Evolutionary conservation across 106 monocot species (phyloP), one percentile per base, ranked within the genome.

Genomic region (Narthecium ossifragum): DNA sequence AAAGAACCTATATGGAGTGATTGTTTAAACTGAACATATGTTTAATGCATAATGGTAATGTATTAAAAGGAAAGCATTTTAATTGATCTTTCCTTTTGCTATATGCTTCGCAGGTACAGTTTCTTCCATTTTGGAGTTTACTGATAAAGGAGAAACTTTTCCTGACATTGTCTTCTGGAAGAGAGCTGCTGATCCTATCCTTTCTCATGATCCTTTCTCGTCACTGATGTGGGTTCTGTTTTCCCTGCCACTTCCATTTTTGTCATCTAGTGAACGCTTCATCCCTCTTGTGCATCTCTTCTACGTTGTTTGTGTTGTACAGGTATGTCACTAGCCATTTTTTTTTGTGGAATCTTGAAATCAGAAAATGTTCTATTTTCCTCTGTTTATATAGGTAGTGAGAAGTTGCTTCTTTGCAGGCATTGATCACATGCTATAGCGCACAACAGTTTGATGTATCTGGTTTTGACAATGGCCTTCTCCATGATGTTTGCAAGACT

Each of bases 161-260:
- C 80, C 78, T 47, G 78, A 80, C 59, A 71, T 76, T 50, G 72
- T 80, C 38, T 90, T 96, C 40, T 84, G 70, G 83, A 86, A 90
- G 38, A 75, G 53, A 62, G 69, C 68, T 72, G 70, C 83, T 26
- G 86, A 86, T 76, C 94, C 94, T 37, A 64, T 96, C 37, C 82
- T 96, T 63, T 64, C 83, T 65, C 83, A 79, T 36, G 94, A 96
- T 67, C 86, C 94, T 14, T 96, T 90, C 72, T 73, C 80, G 29
- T 84, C 90, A 29, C 61, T 96, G 56, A 58, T 90, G 72, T 84
- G 73, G 78, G 63, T 75, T 78, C 75, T 96, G 21, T 96, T 84
- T 61, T 78, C 80, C 70, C 86, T 96, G 56, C 94, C 94, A 41
- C 46, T 37, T 28, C 78, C 73, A 53, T 90, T 86, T 76, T 53